Evolutionary conservation across 2,329 filamentous ascomycete species (phyloP), one percentile per base, ranked within the genome.

Genomic region (Ceratocystis variospora): DNA sequence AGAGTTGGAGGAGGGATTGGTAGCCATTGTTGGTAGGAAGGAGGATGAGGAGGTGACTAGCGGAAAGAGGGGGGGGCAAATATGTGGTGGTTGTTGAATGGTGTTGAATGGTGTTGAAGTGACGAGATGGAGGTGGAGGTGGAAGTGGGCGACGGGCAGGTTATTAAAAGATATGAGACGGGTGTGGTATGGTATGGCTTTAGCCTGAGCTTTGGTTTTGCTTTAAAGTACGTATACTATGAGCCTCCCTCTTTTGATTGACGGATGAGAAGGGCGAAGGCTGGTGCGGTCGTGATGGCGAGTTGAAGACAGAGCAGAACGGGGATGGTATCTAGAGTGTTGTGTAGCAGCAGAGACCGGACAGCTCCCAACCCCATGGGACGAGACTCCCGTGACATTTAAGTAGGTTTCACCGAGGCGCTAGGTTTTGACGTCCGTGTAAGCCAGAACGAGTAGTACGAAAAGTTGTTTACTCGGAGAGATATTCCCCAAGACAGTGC

Each of bases 361-460:
- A 41, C 59, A 62, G 33, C n/a, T 22, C 17, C 55, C 55, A 59
- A 25, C 10, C 8, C 28, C 55, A 59, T 59, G 55, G 25, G 25
- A 59, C 55, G 55, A 33, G 55, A 59, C 55, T 33, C 31, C 28
- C 55, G 28, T 33, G 25, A 33, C 55, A 19, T 59, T 59, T 59
- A 59, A 59, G 55, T 59, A 59, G 31, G 55, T 59, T 59, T 37
- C 55, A 33, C 55, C 55, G 25, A 15, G 55, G 25, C n/a, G 55
- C 55, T 55, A 25, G 19, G 50, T 25, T 59, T 37, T 33, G 55
- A 59, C 25, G 55, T 37, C 55, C 28, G 55, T 59, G 55, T 59
- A 59, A 59, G 55, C 55, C 25, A 59, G 55, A 59, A 33, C 55
- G 55, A 59, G 55, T 59, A 33, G 55, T 59, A 59, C 55, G 28